These are phyloP conservation scores for Aureobasidium zeae DNA, from an alignment of 2,329 filamentous ascomycete genomes.

Conservation along the genomic window DNA sequence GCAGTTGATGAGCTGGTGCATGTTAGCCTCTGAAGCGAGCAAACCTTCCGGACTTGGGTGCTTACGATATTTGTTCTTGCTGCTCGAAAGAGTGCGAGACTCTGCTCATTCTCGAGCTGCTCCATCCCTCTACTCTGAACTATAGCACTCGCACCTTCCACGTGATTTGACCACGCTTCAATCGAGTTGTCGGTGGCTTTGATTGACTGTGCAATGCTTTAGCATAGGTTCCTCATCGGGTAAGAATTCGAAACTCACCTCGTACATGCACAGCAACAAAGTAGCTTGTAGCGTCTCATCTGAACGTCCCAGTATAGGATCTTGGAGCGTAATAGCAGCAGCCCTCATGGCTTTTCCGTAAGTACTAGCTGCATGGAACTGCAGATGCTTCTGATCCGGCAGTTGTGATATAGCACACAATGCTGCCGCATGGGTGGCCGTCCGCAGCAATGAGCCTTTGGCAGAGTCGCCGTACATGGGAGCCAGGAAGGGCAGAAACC, in stretches of 20 bases:
- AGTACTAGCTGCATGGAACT: background rate
- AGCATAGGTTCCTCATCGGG: too few species aligned
- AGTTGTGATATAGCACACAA: constrained; percentile 15
- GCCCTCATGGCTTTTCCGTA: constrained; percentile 12
- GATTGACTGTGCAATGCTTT: constrained; percentile 3
- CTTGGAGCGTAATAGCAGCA: constrained; percentile 44
- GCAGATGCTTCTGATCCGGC: background rate
- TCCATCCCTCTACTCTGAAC: constrained; percentile 37
- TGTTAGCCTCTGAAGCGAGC: background rate
- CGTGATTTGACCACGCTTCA: constrained; percentile 47
- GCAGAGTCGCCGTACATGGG: constrained; percentile 3
- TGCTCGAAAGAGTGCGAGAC: constrained; percentile 13
- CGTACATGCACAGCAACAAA: constrained; percentile 51
- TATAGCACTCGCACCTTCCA: constrained; percentile 52
- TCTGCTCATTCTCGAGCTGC: constrained; percentile 23
- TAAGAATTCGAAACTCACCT: constrained; percentile 37
- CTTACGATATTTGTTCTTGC: constrained; percentile 9
- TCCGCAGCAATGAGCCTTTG: constrained; percentile 3
- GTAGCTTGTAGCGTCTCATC: constrained; percentile 53
- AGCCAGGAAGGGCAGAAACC: constrained; percentile 9
- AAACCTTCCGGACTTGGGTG: background rate
- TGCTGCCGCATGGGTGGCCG: constrained; percentile 9
- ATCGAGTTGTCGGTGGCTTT: constrained; percentile 34
- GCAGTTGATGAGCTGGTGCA: constrained; percentile 10
- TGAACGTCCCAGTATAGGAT: constrained; percentile 41